Conservation (phyloP, 495 filamentous ascomycete genomes). For the Aspergillus indologenus region DNA sequence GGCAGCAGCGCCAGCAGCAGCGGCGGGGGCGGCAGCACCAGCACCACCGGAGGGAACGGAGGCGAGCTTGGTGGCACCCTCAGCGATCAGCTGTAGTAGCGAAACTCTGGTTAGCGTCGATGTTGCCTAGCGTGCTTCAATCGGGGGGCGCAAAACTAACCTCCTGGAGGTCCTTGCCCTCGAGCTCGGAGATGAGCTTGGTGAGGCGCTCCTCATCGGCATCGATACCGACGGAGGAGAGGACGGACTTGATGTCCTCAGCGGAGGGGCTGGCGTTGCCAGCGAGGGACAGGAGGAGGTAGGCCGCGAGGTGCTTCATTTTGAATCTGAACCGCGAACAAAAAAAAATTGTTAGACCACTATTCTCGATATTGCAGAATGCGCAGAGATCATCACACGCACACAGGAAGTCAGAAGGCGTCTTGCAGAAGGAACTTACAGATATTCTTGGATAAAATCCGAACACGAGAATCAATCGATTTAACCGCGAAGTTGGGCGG, state of each 20-base stretch:
- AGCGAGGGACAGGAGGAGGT: constrained; percentile 91
- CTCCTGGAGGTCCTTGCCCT: constrained; percentile 97
- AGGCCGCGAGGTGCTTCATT: constrained; percentile 99
- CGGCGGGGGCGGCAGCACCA: constrained; percentile 64
- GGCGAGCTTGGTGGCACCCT: constrained; percentile 90
- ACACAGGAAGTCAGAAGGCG: constrained; percentile 1
- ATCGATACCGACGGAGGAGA: constrained; percentile 93
- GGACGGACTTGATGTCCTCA: constrained; percentile 83
- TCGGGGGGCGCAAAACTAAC: constrained; percentile 47
- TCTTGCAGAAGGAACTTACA: constrained; percentile 24
- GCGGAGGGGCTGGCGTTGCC: constrained; percentile 90
- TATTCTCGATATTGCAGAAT: no score
- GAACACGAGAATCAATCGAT: constrained; percentile 94
- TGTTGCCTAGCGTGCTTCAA: neutral
- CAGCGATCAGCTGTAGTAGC: constrained; percentile 72
- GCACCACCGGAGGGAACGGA: constrained; percentile 93
- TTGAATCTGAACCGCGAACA: constrained; percentile 54
- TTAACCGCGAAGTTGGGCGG: constrained; percentile 82
- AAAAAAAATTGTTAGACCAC: no score
- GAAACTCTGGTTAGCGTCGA: constrained; percentile 20
- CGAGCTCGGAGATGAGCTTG: constrained; percentile 82
- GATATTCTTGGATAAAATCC: constrained; percentile 16
- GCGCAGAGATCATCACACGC: neutral
- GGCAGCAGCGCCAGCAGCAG: constrained; percentile 61
- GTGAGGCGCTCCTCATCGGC: constrained; percentile 83